Base-by-base conservation (phyloP, 139 green algal species). In the Chlorella sp. region DNA sequence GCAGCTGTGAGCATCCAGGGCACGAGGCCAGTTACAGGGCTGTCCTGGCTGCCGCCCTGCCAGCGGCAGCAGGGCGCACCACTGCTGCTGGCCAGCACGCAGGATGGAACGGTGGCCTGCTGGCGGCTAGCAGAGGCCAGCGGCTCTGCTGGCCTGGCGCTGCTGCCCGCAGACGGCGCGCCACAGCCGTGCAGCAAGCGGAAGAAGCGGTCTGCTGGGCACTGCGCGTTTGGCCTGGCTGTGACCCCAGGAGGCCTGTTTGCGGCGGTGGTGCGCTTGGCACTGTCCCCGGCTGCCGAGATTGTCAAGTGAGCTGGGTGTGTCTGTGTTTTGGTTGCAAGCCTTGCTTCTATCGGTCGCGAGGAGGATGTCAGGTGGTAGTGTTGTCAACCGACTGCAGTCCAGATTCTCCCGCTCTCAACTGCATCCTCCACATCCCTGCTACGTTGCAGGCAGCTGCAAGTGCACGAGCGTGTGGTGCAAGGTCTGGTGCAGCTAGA, bases 191-290 rank as follows among this genome's bases (percentile, higher is more conserved):
- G 56, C 18, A 9, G 25, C 18, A 39, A 30, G 71, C 64, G 72
- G n/a, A 87, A 75, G 74, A 75, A 72, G 28, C 32, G 47, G 34
- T 51, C 63, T 1, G 12, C 25, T 34, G 86, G 86, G 26, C 73
- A 85, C 56, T 80, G 86, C 30, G 80, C 69, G 21, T 39, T 71
- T 26, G 86, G 86, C 28, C 47, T 87, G 80, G 81, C 86, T 9
- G 26, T 62, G 32, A 87, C 86, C 11, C 86, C 81, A n/a, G 36
- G 64, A 5, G 86, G 86, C 41, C n/a, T 84, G 26, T 90, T 90
- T 63, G 36, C 78, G 16, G 81, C 86, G 2, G 75, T 87, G 60
- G 56, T 60, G 34, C 72, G 71, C 44, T 34, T 69, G 30, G 56
- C 73, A 11, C 28, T 87, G 26, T 23, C 65, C 3, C 62, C 86